phyloP scores from a whole-genome alignment of 108 stramenopile genomes.

The Skeletonema grethae region DNA sequence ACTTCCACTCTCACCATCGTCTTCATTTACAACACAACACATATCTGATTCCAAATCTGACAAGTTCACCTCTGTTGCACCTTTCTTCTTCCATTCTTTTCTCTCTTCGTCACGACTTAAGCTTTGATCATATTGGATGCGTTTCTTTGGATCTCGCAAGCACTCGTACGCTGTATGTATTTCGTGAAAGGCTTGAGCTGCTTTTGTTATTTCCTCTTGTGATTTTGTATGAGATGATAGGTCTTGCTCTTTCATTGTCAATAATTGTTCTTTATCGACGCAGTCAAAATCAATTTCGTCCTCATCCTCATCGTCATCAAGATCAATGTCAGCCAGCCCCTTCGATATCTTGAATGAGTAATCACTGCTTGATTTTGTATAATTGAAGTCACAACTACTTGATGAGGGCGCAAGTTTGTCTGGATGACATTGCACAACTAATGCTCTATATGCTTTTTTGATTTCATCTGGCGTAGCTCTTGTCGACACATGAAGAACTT shows the following conservation, averaged over 20 bases:
- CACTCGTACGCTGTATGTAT: constrained; percentile 76
- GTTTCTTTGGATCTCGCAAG: constrained; percentile 53
- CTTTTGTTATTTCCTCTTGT: constrained; percentile 14
- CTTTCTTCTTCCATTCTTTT: constrained; percentile 33
- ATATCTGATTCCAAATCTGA: constrained; percentile 61
- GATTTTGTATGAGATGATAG: constrained; percentile 7
- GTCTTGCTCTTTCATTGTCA: constrained; percentile 1
- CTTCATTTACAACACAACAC: constrained; percentile 33
- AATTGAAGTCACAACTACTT: constrained; percentile 1
- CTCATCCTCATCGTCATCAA: constrained; percentile 38
- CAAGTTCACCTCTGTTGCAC: constrained; percentile 45
- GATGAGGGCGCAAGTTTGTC: constrained; percentile 46
- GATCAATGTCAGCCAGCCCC: constrained; percentile 29
- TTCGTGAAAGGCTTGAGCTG: constrained; percentile 41
- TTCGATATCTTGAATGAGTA: neutral
- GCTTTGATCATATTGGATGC: constrained; percentile 59
- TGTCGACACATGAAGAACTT: constrained; percentile 66
- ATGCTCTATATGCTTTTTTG: constrained; percentile 69
- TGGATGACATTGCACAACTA: constrained; percentile 64
- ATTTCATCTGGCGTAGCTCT: constrained; percentile 68
- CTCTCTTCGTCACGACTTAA: constrained; percentile 41
- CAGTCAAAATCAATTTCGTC: neutral
- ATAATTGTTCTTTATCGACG: neutral
- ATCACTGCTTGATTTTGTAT: neutral
- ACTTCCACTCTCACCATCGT: constrained; percentile 3